These are phyloP conservation scores for Colletotrichum aenigma DNA, from an alignment of 2,329 filamentous ascomycete genomes.

Conservation along the genomic window DNA sequence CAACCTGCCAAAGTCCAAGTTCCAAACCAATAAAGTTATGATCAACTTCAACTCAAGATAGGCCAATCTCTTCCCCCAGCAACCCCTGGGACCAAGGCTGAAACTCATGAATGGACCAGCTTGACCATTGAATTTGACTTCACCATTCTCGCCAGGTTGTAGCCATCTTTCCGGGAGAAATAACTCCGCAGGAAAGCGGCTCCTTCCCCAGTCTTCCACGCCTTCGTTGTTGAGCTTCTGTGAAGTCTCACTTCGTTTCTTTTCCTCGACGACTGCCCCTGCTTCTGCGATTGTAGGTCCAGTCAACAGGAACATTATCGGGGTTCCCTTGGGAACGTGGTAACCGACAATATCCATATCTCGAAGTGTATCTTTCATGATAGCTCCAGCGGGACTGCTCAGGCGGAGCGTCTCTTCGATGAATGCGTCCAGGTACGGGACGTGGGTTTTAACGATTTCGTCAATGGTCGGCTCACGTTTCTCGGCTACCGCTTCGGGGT, in stretches of 20 bases:
- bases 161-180: neutral
- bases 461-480: neutral
- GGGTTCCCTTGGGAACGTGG: neutral
- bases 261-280: neutral
- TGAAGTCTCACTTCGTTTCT: neutral
- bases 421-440: neutral
- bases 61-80: neutral
- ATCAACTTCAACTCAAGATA: neutral
- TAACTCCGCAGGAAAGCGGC: neutral
- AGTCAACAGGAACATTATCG: neutral
- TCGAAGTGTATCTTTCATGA: neutral
- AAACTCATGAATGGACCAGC: neutral
- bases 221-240: neutral
- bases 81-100: neutral
- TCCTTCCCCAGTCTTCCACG: neutral
- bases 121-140: neutral
- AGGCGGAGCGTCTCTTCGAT: slow-evolving; percentile 34
- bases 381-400: slow-evolving; percentile 2
- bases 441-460: neutral
- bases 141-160: neutral
- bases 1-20: neutral
- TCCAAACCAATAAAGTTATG: neutral
- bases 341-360: neutral
- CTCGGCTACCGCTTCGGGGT: neutral
- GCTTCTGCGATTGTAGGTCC: neutral